These are phyloP conservation scores for Phytophthora litchii DNA, from an alignment of 352 stramenopile species.

Conservation along the genomic window DNA sequence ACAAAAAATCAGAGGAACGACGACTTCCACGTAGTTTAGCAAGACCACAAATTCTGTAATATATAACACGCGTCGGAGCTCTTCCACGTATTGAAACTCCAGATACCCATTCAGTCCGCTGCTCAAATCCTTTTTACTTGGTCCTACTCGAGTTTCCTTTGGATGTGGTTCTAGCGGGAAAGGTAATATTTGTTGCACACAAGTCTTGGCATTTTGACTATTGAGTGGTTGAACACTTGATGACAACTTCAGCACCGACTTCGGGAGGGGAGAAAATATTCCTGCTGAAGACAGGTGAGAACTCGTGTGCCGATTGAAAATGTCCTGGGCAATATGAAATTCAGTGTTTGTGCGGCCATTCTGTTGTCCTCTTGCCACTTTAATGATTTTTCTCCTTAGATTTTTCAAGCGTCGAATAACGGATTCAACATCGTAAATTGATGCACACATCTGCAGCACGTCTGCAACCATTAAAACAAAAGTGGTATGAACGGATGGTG, in stretches of 20 bases:
- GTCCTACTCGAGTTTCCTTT: not conserved
- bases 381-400: not conserved
- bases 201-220: not conserved
- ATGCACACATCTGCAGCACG: constrained; percentile 4
- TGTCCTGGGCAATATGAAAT: constrained; percentile 1
- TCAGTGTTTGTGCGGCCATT: not conserved
- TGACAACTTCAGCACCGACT: not conserved
- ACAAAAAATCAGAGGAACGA: constrained; percentile 44
- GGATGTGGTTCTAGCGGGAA: too few species aligned
- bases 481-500: not conserved
- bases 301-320: constrained; percentile 3
- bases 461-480: constrained; percentile 2
- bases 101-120: not conserved
- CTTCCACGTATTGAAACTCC: constrained; percentile 18
- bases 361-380: not conserved
- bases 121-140: not conserved
- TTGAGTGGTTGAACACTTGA: not conserved
- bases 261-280: constrained; percentile 1
- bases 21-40: constrained; percentile 41
- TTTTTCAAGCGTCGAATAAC: constrained; percentile 8
- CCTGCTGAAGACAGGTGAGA: not conserved
- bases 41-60: constrained; percentile 46
- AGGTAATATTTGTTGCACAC: not conserved
- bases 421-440: constrained; percentile 5
- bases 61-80: constrained; percentile 32